phyloP scores from a whole-genome alignment of 2,329 filamentous ascomycete species.

The Botryotinia convoluta region DNA sequence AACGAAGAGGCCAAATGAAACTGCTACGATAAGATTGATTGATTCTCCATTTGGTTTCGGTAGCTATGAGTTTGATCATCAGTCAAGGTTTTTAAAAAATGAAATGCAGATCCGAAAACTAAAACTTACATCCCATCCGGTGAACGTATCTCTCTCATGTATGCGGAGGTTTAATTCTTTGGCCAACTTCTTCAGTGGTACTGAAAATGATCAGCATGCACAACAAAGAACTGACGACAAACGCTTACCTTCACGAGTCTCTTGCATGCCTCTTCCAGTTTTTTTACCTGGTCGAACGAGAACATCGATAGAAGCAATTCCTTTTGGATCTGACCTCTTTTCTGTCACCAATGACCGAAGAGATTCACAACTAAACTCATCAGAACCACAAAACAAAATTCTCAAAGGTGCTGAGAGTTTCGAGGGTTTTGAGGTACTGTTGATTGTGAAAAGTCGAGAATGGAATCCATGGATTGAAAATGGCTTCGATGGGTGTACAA shows the following conservation, averaged over 20 bases:
- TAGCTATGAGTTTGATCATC: slow-evolving; percentile 43
- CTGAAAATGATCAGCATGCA: slow-evolving; percentile 44
- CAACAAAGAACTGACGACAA: neutral
- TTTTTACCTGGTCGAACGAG: slow-evolving; percentile 76
- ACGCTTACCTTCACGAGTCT: slow-evolving; percentile 35
- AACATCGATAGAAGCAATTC: slow-evolving; percentile 78
- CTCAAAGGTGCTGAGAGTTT: slow-evolving; percentile 59
- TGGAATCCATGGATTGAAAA: slow-evolving; percentile 1
- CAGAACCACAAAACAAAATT: slow-evolving; percentile 92
- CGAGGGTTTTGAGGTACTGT: slow-evolving; percentile 25
- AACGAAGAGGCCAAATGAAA: slow-evolving; percentile 91
- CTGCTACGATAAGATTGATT: slow-evolving; percentile 81
- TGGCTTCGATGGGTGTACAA: neutral
- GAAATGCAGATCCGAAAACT: neutral
- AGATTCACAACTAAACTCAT: slow-evolving; percentile 81
- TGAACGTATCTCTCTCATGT: slow-evolving; percentile 80
- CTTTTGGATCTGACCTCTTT: slow-evolving; percentile 48
- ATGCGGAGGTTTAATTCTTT: slow-evolving; percentile 61
- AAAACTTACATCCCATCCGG: slow-evolving; percentile 66
- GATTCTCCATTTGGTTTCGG: slow-evolving; percentile 45
- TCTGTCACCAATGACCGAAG: slow-evolving; percentile 67
- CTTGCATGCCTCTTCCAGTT: slow-evolving; percentile 72
- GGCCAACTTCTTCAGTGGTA: slow-evolving; percentile 70
- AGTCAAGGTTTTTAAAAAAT: neutral
- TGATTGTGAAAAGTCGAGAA: slow-evolving; percentile 22